Evolutionary conservation across 2,329 filamentous ascomycete species (phyloP).

Genomic region (Escovopsis sp.): DNA sequence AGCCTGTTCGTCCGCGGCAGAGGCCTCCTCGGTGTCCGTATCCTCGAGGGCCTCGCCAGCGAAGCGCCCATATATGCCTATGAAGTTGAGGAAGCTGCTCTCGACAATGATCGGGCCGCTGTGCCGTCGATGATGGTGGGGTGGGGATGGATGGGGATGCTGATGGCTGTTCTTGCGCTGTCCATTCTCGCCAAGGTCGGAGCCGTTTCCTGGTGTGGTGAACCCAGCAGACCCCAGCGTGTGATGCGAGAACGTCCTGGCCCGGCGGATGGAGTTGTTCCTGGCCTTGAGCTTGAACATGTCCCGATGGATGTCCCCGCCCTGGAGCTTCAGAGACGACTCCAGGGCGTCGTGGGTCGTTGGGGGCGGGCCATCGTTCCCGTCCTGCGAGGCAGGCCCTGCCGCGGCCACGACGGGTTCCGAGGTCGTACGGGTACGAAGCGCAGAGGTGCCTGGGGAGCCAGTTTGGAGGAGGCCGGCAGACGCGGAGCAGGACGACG

Average conservation of each 20-base stretch:
- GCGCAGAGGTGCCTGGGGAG: too few species aligned
- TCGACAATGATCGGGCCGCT: slow-evolving; percentile 39
- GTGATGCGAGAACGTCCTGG: slow-evolving; percentile 52
- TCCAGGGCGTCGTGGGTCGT: slow-evolving; percentile 26
- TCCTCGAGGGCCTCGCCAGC: slow-evolving; percentile 55
- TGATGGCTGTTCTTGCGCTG: slow-evolving; percentile 34
- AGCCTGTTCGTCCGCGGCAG: slow-evolving; percentile 18
- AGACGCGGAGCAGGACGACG: neutral
- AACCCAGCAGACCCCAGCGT: slow-evolving; percentile 15
- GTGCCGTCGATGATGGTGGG: slow-evolving; percentile 24
- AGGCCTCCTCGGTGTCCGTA: slow-evolving; percentile 38
- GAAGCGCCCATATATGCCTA: slow-evolving; percentile 63
- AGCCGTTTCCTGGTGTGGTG: slow-evolving; percentile 7
- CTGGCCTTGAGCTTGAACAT: slow-evolving; percentile 59
- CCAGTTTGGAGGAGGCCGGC: neutral
- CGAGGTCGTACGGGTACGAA: neutral
- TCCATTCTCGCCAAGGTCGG: slow-evolving; percentile 21
- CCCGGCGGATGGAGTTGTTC: slow-evolving; percentile 34
- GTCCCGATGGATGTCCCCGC: slow-evolving; percentile 65
- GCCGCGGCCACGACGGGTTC: slow-evolving; percentile 5
- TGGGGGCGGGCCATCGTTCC: slow-evolving; percentile 6
- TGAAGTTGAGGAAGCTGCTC: slow-evolving; percentile 58
- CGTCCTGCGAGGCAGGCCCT: slow-evolving; percentile 1
- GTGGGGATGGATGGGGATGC: slow-evolving; percentile 24
- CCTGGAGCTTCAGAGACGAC: slow-evolving; percentile 57